These are phyloP conservation scores for Lichina pygmaea DNA, from an alignment of 495 filamentous ascomycete genomes.

Conservation along the genomic window DNA sequence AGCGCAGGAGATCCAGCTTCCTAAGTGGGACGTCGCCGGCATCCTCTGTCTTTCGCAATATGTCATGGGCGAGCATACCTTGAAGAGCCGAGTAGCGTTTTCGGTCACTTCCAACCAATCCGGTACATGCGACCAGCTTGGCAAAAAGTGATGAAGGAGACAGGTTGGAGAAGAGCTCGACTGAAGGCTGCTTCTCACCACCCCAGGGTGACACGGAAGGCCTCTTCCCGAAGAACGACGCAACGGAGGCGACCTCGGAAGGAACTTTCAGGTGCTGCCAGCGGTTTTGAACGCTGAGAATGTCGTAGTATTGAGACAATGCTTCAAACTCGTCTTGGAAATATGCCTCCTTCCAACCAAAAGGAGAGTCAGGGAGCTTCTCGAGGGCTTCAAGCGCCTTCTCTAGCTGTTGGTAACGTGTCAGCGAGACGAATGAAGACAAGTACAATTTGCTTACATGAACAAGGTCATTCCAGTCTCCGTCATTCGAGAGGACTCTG, in stretches of 20 bases:
- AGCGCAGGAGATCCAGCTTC: slow-evolving; percentile 34
- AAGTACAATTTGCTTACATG: background rate
- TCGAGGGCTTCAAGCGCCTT: slow-evolving; percentile 29
- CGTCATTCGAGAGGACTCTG: slow-evolving; percentile 15
- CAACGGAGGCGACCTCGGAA: background rate
- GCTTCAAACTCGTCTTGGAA: slow-evolving; percentile 38
- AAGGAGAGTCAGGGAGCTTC: slow-evolving; percentile 11
- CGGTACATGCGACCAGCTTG: background rate
- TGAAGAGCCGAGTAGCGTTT: slow-evolving; percentile 2
- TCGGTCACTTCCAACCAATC: background rate
- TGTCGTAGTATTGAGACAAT: slow-evolving; percentile 32
- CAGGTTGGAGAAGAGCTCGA: background rate
- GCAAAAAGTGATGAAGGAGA: background rate
- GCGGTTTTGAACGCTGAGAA: slow-evolving; percentile 3
- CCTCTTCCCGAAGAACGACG: background rate
- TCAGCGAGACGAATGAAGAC: slow-evolving; percentile 9
- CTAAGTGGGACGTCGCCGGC: slow-evolving; percentile 24
- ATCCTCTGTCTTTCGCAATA: slow-evolving; percentile 4
- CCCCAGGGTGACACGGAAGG: background rate
- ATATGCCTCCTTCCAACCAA: slow-evolving; percentile 16
- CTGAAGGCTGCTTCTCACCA: too few species aligned
- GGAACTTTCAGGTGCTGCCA: background rate
- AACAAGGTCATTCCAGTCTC: slow-evolving; percentile 12
- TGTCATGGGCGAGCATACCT: slow-evolving; percentile 2
- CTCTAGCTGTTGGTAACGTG: slow-evolving; percentile 22